These are phyloP conservation scores for Penicillium polonicum DNA, from an alignment of 2,329 filamentous ascomycete species.

Conservation along the genomic window DNA sequence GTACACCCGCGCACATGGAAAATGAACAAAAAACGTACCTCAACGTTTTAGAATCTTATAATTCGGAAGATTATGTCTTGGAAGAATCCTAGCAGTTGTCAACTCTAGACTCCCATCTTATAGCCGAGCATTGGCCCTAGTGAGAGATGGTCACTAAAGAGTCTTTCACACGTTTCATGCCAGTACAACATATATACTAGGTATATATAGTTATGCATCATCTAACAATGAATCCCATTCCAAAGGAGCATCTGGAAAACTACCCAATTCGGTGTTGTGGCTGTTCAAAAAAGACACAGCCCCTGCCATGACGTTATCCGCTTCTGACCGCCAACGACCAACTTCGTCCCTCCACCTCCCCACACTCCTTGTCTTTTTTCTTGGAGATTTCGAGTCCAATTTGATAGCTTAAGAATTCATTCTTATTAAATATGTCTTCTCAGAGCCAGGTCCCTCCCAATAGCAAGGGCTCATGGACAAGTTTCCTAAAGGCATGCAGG, in stretches of 20 bases:
- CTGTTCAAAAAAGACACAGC: constrained; percentile 4
- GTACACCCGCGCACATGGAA: not conserved
- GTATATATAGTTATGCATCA: not conserved
- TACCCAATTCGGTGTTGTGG: constrained; percentile 3
- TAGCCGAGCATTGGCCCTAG: not conserved
- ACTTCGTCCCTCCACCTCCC: constrained; percentile 9
- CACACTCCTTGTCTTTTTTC: constrained; percentile 1
- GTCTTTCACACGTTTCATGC: not conserved
- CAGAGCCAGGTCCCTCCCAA: constrained; percentile 41
- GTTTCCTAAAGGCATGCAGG: constrained; percentile 47
- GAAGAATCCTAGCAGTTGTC: not conserved
- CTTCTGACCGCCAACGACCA: constrained; percentile 24
- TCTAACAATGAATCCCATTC: not conserved
- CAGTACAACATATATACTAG: no score
- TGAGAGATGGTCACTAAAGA: not conserved
- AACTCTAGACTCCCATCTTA: not conserved
- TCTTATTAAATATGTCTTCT: constrained; percentile 32
- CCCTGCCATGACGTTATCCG: constrained; percentile 25
- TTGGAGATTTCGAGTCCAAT: constrained; percentile 1
- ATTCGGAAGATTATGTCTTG: not conserved
- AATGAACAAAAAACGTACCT: not conserved
- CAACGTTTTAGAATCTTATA: not conserved
- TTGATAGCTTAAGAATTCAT: not conserved
- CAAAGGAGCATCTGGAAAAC: not conserved
- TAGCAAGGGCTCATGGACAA: constrained; percentile 49